Evolutionary conservation across 768 basidiomycete species (phyloP).

Genomic region (Brasilioporus rufonigricans): DNA sequence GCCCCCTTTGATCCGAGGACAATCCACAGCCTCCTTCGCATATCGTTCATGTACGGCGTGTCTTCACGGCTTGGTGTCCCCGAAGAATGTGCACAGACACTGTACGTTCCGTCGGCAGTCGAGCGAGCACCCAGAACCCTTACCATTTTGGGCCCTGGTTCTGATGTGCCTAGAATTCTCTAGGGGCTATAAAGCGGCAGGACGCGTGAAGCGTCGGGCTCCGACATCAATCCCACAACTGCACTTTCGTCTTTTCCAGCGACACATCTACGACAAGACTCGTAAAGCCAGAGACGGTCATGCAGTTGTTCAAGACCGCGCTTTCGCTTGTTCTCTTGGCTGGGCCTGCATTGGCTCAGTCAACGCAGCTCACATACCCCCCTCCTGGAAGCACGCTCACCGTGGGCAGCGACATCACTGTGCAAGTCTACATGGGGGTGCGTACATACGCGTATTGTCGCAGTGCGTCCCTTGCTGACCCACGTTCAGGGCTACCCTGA

Average conservation of each 20-base stretch:
- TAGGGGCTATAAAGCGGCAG: constrained; percentile 15
- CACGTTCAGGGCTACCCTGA: constrained; percentile 15
- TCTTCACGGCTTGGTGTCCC: constrained; percentile 5
- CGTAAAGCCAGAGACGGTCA: not conserved
- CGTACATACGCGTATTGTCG: not conserved
- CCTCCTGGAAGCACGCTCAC: constrained; percentile 7
- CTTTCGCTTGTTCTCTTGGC: constrained; percentile 15
- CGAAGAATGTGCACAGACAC: not conserved
- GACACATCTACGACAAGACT: not conserved
- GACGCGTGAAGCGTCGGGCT: not conserved
- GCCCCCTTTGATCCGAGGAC: constrained; percentile 2
- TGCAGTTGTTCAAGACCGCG: constrained; percentile 15
- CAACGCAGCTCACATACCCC: constrained; percentile 8
- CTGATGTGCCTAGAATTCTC: not conserved
- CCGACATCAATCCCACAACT: not conserved
- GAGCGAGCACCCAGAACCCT: too few species aligned
- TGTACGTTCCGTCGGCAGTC: not conserved
- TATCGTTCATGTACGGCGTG: not conserved
- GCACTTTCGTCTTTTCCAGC: not conserved
- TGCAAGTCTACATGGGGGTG: constrained; percentile 21
- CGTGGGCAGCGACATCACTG: constrained; percentile 5
- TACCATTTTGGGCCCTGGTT: too few species aligned
- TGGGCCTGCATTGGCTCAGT: constrained; percentile 16
- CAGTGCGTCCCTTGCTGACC: not conserved
- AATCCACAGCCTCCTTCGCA: constrained; percentile 5